phyloP scores from a whole-genome alignment of 2,329 filamentous ascomycete genomes.

The Orbilia ellipsospora region DNA sequence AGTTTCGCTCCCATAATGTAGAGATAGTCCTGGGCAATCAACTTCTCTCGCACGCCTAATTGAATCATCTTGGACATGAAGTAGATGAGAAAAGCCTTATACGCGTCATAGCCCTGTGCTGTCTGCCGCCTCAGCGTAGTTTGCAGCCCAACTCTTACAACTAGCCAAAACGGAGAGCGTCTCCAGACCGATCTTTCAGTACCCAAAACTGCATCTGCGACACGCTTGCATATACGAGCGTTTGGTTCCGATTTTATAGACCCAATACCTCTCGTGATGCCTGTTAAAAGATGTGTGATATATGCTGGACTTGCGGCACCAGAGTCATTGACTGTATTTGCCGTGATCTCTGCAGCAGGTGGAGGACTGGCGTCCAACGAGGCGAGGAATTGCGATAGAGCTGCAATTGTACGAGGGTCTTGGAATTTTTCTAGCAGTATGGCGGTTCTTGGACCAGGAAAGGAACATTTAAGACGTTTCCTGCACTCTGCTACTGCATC shows the following conservation, averaged over 20 bases:
- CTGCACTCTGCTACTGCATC: conserved; percentile 61
- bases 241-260: conserved; percentile 20
- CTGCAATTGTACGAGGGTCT: conserved; percentile 57
- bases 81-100: conserved; percentile 61
- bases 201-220: conserved; percentile 69
- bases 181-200: conserved; percentile 63
- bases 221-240: conserved; percentile 66
- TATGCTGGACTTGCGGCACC: conserved; percentile 63
- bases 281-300: conserved; percentile 67
- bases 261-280: conserved; percentile 64
- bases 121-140: conserved; percentile 57
- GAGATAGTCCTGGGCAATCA: conserved; percentile 57
- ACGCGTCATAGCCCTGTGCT: conserved; percentile 3
- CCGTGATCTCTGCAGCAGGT: conserved; percentile 61
- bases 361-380: conserved; percentile 55
- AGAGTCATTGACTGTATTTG: conserved; percentile 41
- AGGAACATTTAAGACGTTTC: conserved; percentile 64
- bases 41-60: conserved; percentile 55
- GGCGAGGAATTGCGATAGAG: conserved; percentile 44
- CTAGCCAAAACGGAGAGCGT: conserved; percentile 68
- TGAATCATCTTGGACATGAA: conserved; percentile 60
- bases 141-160: conserved; percentile 68
- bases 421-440: conserved; percentile 58
- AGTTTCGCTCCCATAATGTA: conserved; percentile 65
- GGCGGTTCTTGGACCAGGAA: conserved; percentile 64